These are phyloP conservation scores for Amanita inopinata DNA, from an alignment of 768 basidiomycete genomes.

Conservation along the genomic window DNA sequence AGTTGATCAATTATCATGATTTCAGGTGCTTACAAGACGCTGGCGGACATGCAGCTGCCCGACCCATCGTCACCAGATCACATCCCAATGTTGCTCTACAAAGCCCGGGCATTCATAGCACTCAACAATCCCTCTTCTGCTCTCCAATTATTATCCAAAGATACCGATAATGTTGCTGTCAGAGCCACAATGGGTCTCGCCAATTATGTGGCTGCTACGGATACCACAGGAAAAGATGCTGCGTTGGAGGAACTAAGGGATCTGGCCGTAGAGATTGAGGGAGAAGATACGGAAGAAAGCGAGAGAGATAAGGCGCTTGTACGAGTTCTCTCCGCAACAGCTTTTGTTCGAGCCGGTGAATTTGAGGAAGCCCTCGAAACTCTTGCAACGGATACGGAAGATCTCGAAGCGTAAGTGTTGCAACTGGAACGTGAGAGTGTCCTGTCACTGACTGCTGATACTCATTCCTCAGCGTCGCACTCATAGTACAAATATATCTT, in stretches of 20 bases:
- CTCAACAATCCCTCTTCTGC: constrained; percentile 50
- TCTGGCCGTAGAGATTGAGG: constrained; percentile 78
- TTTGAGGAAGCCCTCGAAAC: constrained; percentile 90
- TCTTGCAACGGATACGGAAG: constrained; percentile 62
- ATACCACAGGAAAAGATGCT: constrained; percentile 38
- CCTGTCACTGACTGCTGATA: constrained; percentile 1
- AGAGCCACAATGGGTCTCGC: constrained; percentile 69
- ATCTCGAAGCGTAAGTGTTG: constrained; percentile 75
- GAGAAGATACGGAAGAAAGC: constrained; percentile 59
- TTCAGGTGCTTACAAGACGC: constrained; percentile 59
- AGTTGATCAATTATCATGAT: neutral
- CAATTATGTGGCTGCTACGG: constrained; percentile 44
- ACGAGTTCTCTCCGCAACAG: constrained; percentile 75
- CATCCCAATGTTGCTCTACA: constrained; percentile 57
- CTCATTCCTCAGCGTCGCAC: constrained; percentile 54
- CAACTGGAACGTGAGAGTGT: neutral
- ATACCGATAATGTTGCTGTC: constrained; percentile 54
- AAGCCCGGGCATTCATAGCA: constrained; percentile 71
- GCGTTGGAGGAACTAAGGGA: constrained; percentile 78
- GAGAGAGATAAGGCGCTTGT: constrained; percentile 67
- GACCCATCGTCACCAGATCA: constrained; percentile 57
- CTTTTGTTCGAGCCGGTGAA: constrained; percentile 77
- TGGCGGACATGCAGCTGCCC: constrained; percentile 46
- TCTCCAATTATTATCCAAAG: constrained; percentile 43
- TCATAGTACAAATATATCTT: constrained; percentile 80